Conservation (phyloP, 805 yeast genomes). For the Cyberlindnera subsufficiens region DNA sequence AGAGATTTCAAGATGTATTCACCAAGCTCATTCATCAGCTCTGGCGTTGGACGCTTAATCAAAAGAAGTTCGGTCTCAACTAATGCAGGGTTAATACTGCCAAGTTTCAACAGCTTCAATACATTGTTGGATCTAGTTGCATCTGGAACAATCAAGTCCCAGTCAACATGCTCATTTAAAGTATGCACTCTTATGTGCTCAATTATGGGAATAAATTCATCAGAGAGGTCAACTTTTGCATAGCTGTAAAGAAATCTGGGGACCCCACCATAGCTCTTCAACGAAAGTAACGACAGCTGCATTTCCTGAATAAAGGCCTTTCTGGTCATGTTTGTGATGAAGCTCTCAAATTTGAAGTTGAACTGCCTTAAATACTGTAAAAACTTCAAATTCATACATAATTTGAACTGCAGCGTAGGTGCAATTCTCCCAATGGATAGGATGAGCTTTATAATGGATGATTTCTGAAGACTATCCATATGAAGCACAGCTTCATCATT, state of each 20-base stretch:
- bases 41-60: constrained; percentile 12
- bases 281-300: constrained; percentile 1
- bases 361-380: constrained; percentile 11
- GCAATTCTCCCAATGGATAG: constrained; percentile 16
- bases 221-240: constrained; percentile 7
- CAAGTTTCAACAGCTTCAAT: constrained; percentile 10
- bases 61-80: constrained; percentile 10
- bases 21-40: constrained; percentile 10
- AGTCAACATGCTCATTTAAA: constrained; percentile 6
- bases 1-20: constrained; percentile 2
- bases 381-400: constrained; percentile 19
- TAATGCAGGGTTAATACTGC: constrained; percentile 10
- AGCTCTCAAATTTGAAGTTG: constrained; percentile 14
- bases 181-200: not conserved
- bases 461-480: constrained; percentile 10
- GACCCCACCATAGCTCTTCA: constrained; percentile 3
- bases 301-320: constrained; percentile 7
- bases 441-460: constrained; percentile 11
- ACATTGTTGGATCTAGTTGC: constrained; percentile 2
- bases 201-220: constrained; percentile 1
- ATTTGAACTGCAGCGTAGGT: constrained; percentile 13
- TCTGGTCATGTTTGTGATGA: constrained; percentile 12
- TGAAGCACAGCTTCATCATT: constrained; percentile 2
- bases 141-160: constrained; percentile 13
- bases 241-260: constrained; percentile 14